Conservation (phyloP, 225 moss, liverwort and hornwort species). For the Thuidium tamariscinum region DNA sequence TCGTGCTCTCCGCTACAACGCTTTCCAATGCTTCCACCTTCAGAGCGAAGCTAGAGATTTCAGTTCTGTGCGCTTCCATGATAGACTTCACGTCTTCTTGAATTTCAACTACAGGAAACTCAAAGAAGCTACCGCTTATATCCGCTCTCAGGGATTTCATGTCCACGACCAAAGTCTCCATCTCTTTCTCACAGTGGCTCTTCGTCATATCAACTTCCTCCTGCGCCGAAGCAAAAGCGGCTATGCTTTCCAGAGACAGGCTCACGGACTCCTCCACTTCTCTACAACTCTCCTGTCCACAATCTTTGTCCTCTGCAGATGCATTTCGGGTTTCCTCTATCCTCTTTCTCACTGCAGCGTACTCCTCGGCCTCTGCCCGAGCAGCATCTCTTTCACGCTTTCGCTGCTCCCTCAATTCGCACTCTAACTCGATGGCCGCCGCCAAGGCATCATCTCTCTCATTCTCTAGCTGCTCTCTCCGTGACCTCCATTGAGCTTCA, state of each 20-base stretch:
- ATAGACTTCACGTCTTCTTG: slow-evolving; percentile 30
- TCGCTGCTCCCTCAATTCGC: slow-evolving; percentile 12
- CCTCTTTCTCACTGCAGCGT: slow-evolving; percentile 1
- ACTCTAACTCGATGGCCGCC: slow-evolving; percentile 11
- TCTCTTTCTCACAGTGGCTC: slow-evolving; percentile 39
- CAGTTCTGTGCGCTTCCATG: slow-evolving; percentile 19
- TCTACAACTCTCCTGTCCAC: neutral
- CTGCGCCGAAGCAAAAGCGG: slow-evolving; percentile 28
- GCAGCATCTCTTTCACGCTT: slow-evolving; percentile 1
- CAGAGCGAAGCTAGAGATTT: slow-evolving; percentile 9
- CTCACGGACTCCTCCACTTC: slow-evolving; percentile 12
- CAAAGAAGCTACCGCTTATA: slow-evolving; percentile 35
- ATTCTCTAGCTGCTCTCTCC: slow-evolving; percentile 28
- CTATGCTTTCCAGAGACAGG: slow-evolving; percentile 33
- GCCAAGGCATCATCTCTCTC: slow-evolving; percentile 27
- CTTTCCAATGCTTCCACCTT: slow-evolving; percentile 21
- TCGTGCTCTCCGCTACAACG: slow-evolving; percentile 13
- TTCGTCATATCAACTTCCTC: slow-evolving; percentile 41
- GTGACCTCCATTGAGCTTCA: slow-evolving; percentile 28
- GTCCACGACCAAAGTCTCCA: slow-evolving; percentile 30
- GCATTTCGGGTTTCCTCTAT: neutral
- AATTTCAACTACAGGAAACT: slow-evolving; percentile 34
- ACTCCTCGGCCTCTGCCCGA: slow-evolving; percentile 5
- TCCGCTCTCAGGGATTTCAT: slow-evolving; percentile 34
- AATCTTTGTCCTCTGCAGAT: neutral